Evolutionary conservation across 805 yeast genomes (phyloP), one percentile per base, ranked within the genome.

Genomic region (Ascoidea tarda): DNA sequence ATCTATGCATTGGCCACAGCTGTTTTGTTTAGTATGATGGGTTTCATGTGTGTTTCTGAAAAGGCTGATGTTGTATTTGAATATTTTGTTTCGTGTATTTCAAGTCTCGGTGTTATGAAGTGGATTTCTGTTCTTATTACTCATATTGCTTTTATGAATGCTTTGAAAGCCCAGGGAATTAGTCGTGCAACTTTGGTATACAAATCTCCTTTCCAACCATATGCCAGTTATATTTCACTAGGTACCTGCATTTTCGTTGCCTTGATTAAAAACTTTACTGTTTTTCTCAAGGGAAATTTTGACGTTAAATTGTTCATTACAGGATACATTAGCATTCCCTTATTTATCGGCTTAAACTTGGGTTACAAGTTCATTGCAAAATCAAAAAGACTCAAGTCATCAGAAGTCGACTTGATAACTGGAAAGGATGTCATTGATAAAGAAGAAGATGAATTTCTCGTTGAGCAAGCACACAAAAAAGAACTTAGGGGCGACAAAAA

Each of bases 251-350:
- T 67, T 51, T 52, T 84, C 51, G 71, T 85, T 55, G 73, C 81
- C 10, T 60, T 84, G 49, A 78, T 82, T 63, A 84, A 85, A 67
- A 82, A 82, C 59, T 84, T 82, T 65, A 81, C 88, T 1, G 89
- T 79, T 2, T 85, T 84, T 70, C 69, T 84, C 58, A 78, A 79
- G 50, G 49, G 59, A 14, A 75, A 77, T 52, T 81, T 84, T 63
- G 76, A 77, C 57, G 80, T 81, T 68, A 78, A 80, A 66, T 71
- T 71, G 21, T 85, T 85, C 62, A 83, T 85, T 62, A 83, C 93
- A 38, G 89, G 89, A 48, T 85, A 85, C 68, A 81, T 85, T 61
- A 84, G 86, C 44, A 74, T 84, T 49, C 87, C 87, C 42, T 79
- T 83, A 8, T 84, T 74, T 59, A 46, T 81, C 46, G 67, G 77